Evolutionary conservation across 23 red algal species (phyloP), one percentile per base, ranked within the genome.

Genomic region (Gracilaria vermiculophylla): DNA sequence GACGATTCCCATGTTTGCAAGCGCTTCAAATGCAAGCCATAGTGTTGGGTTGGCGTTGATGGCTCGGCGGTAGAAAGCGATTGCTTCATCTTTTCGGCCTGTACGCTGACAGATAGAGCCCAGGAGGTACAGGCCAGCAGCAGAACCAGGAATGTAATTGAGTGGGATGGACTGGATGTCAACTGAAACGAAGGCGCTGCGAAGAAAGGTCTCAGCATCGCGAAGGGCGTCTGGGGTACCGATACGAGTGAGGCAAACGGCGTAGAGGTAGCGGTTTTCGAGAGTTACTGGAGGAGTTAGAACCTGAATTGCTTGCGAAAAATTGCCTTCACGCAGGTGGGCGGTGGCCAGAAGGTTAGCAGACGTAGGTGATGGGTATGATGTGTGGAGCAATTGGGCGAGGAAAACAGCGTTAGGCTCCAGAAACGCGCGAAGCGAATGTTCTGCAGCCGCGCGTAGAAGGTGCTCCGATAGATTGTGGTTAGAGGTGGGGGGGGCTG

Each of bases 21-120:
- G 40, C 0, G 93, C 86, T n/a, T 91, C 93, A 60, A 77, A 83
- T 12, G 93, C 85, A 34, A 76, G 69, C 93, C 93, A 95, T 32
- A 95, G 45, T 2, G 78, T 85, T 21, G 93, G 84, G 49, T 95
- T 91, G 2, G 69, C 80, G 42, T 90, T 80, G 2, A 95, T 36
- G 27, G 86, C 80, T 37, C 81, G 62, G 50, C 80, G 62, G 44
- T 82, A 89, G 60, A 83, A 82, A 21, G 86, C 81, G 28, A 71
- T 62, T 31, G 93, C 93, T 37, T 90, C 87, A 42, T 95, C 82
- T 36, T 75, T 90, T 53, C 93, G 73, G 36, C 87, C 87, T 23
- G 75, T 83, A 25, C 93, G 69, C 55, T 88, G 76, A 79, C 77
- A 83, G 35, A 95, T 80, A 34, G 70, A 53, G 32, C 76, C 93